Evolutionary conservation across 2,329 filamentous ascomycete genomes (phyloP).

Genomic region (Cladorrhinum sp.): DNA sequence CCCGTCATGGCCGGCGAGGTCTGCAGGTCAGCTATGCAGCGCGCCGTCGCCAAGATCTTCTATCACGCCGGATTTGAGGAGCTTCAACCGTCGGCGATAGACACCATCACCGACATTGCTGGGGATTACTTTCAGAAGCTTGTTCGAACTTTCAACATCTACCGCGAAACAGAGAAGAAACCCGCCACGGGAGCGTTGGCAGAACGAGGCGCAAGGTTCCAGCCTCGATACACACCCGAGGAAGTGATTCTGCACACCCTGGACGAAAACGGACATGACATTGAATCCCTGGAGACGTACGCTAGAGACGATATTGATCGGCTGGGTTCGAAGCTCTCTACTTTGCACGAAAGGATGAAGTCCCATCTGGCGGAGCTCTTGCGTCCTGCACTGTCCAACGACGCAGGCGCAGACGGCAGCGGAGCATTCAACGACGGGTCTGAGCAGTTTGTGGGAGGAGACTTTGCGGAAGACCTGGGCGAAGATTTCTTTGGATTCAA

Average conservation of each 20-base stretch:
- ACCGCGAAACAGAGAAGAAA: constrained; percentile 78
- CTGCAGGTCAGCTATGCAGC: constrained; percentile 79
- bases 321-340: constrained; percentile 70
- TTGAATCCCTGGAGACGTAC: constrained; percentile 79
- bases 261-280: constrained; percentile 76
- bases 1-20: constrained; percentile 81
- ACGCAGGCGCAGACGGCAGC: constrained; percentile 77
- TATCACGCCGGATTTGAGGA: constrained; percentile 97
- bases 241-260: constrained; percentile 86
- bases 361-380: constrained; percentile 87
- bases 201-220: constrained; percentile 44
- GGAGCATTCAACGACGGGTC: constrained; percentile 94
- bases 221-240: constrained; percentile 73
- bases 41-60: constrained; percentile 90
- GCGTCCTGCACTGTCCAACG: constrained; percentile 73
- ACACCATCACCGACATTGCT: constrained; percentile 84
- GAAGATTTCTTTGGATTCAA: constrained; percentile 99
- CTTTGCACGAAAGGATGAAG: constrained; percentile 94
- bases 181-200: constrained; percentile 45
- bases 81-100: constrained; percentile 89
- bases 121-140: constrained; percentile 87
- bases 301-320: constrained; percentile 93
- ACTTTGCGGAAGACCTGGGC: constrained; percentile 95
- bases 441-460: constrained; percentile 93
- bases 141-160: constrained; percentile 73